Percentiles rank a stretch among this genome's conserved stretches.
These are phyloP conservation scores for Perilla frutescens DNA, from an alignment of 257 asterid species.

Conservation along the genomic window DNA sequence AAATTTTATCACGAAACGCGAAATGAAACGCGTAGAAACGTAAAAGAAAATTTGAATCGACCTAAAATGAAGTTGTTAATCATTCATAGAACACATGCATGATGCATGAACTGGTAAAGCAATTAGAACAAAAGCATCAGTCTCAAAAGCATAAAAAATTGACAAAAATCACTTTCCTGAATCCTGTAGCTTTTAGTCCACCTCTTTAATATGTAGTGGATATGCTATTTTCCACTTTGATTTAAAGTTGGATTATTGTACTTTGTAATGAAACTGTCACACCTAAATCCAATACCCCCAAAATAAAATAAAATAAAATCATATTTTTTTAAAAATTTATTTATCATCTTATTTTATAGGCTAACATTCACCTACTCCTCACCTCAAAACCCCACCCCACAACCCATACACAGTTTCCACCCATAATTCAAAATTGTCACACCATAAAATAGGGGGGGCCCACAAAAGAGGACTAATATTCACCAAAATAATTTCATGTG, in stretches of 20 bases:
- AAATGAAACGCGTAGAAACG: no score
- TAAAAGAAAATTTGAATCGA: no score
- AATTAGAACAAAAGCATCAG: slow-evolving; percentile 20
- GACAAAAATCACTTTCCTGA: slow-evolving; percentile 31
- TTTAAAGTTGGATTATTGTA: slow-evolving; percentile 29
- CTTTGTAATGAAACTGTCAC: slow-evolving; percentile 33
- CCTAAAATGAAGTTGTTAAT: no score
- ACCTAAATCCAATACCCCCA: slow-evolving; percentile 21
- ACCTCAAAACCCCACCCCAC: slow-evolving; percentile 16
- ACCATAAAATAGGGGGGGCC: slow-evolving; percentile 20
- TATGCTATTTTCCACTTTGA: slow-evolving; percentile 36
- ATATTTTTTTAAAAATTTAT: no score
- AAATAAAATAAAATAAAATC: background rate
- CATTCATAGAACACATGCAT: no score
- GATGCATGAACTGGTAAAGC: background rate
- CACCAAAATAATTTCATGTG: slow-evolving; percentile 27
- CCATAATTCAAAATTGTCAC: slow-evolving; percentile 30
- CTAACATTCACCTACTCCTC: slow-evolving; percentile 26
- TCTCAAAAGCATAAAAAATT: background rate
- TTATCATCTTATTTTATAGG: slow-evolving; percentile 13
- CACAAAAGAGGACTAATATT: slow-evolving; percentile 5
- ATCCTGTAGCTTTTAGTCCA: slow-evolving; percentile 2
- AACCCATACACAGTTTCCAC: slow-evolving; percentile 13
- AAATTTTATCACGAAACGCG: no score
- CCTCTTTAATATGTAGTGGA: slow-evolving; percentile 26